phyloP scores from a whole-genome alignment of 768 basidiomycete genomes.

The Inosperma sp. region DNA sequence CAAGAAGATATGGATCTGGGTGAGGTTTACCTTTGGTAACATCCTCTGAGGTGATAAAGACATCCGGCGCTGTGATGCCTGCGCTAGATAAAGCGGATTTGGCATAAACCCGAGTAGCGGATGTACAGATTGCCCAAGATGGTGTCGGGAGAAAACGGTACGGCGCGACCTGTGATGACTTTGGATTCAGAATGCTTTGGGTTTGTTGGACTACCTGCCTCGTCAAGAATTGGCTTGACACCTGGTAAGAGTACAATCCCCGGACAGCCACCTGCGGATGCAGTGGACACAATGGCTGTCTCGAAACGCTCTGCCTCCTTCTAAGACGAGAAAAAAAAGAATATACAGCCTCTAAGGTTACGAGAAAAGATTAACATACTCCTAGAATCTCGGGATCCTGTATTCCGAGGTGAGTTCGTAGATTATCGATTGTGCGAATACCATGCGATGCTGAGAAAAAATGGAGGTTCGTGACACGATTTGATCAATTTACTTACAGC shows the following conservation, averaged over 20 bases:
- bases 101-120: conserved; percentile 77
- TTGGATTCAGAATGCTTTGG: conserved; percentile 9
- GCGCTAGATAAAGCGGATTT: conserved; percentile 61
- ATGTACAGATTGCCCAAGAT: conserved; percentile 85
- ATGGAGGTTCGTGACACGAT: conserved; percentile 1
- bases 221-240: conserved; percentile 51
- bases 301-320: conserved; percentile 76
- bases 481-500: conserved; percentile 42
- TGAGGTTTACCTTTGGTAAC: conserved; percentile 78
- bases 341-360: conserved; percentile 6
- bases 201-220: conserved; percentile 33
- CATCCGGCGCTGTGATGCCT: conserved; percentile 63
- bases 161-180: conserved; percentile 32
- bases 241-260: conserved; percentile 76
- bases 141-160: conserved; percentile 47
- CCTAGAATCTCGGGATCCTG: conserved; percentile 63
- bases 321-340: conserved; percentile 33
- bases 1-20: conserved; percentile 89
- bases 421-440: conserved; percentile 78
- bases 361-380: conserved; percentile 35
- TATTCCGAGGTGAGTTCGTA: conserved; percentile 66
- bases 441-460: conserved; percentile 64
- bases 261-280: conserved; percentile 46
- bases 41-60: conserved; percentile 80
- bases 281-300: conserved; percentile 63